Base-by-base conservation (phyloP, 2,329 filamentous ascomycete genomes). In the Cercospora sp. region DNA sequence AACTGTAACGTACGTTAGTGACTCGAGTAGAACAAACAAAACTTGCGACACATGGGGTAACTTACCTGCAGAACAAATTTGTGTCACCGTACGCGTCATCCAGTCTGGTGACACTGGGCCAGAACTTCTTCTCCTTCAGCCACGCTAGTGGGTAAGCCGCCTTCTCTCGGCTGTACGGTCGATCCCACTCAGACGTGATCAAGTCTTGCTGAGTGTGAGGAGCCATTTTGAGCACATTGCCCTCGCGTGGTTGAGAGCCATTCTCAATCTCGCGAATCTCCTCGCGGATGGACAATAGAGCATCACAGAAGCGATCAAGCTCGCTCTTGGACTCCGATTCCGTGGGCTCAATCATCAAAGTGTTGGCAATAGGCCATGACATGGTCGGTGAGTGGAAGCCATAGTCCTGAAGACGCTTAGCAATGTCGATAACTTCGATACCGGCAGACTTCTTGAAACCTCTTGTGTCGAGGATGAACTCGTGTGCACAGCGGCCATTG, bases 321-420 rank as follows among this genome's bases (percentile, higher is more conserved):
- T 98, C 94, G 70, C 90, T 90, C 80, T 95, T 94, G 81, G 88
- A 92, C 84, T 98, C 94, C 13, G 90, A 94, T 82, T 97, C 94
- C 0, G 94, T 98, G 2, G 94, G 94, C 83, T 98, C 94, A 73
- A 98, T 97, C 94, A 98, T 98, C 55, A 98, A 88, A 0, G 94
- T 97, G 82, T 96, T 96, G 63, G 92, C 87, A 2, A 98, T 93
- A 1, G 94, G 94, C 92, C 92, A 97, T 79, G 90, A 93, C 94
- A 98, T 97, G 63, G 94, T 98, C 0, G 94, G 94, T 1, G 94
- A 92, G 81, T 98, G 94, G 87, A 98, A 98, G 51, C 94, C 94
- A 79, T 97, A 98, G 79, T 98, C 94, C 81, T 97, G 94, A 21
- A 98, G 88, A 71, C 94, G 92, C 86, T 98, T 98, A 77, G 94